phyloP scores from a whole-genome alignment of 192 early-diverging fungal genomes.

The Podila minutissima region DNA sequence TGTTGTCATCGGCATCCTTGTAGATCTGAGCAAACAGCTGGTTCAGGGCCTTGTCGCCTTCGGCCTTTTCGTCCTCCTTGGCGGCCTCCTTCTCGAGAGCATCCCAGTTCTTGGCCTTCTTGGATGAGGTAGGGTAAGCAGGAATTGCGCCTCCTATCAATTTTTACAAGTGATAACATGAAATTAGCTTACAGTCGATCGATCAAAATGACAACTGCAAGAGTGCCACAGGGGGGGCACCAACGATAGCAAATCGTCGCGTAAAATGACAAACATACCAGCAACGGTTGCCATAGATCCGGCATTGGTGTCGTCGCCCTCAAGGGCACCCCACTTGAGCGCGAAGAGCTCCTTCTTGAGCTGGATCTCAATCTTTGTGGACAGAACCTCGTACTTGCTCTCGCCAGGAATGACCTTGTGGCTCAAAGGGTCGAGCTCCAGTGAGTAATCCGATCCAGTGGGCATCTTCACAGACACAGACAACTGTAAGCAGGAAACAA shows the following conservation, averaged over 20 bases:
- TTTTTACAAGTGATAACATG: neutral
- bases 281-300: conserved; percentile 54
- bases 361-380: conserved; percentile 95
- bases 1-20: conserved; percentile 88
- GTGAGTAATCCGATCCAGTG: conserved; percentile 84
- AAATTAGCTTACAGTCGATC: neutral
- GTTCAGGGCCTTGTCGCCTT: conserved; percentile 92
- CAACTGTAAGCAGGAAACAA: conserved; percentile 40
- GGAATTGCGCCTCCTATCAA: conserved; percentile 17
- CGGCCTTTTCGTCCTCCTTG: conserved; percentile 84
- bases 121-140: conserved; percentile 60
- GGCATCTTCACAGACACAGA: conserved; percentile 88
- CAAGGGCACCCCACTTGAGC: conserved; percentile 86
- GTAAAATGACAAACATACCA: conserved; percentile 32
- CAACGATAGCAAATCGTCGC: conserved; percentile 14
- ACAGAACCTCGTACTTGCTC: conserved; percentile 79
- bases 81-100: conserved; percentile 76
- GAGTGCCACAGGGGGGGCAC: neutral
- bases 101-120: conserved; percentile 85
- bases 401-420: conserved; percentile 79
- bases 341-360: conserved; percentile 84
- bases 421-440: conserved; percentile 92
- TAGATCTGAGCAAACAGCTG: conserved; percentile 94
- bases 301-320: conserved; percentile 69
- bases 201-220: neutral